phyloP scores from a whole-genome alignment of 2,329 filamentous ascomycete species.

The Pseudogymnoascus sp. region DNA sequence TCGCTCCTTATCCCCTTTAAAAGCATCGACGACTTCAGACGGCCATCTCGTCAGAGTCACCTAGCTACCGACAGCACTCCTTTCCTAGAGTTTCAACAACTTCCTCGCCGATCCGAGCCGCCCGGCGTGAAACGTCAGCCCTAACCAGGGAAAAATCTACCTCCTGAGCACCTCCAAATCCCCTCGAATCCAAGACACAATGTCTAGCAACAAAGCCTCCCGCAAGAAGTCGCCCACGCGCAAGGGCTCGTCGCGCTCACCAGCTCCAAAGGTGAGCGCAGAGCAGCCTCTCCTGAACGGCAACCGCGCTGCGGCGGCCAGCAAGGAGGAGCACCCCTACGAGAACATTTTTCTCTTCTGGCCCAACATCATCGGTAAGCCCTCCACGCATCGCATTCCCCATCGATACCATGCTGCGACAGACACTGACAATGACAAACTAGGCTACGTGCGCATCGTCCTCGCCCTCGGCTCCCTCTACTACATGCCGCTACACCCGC shows the following conservation, averaged over 20 bases:
- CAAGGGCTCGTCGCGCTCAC: not conserved
- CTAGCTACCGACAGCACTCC: not conserved
- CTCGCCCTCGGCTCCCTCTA: constrained; percentile 86
- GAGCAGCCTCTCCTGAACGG: constrained; percentile 34
- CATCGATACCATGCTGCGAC: not conserved
- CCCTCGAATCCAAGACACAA: not conserved
- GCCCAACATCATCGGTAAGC: constrained; percentile 68
- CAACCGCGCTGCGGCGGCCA: constrained; percentile 35
- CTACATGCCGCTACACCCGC: constrained; percentile 98
- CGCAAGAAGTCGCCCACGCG: constrained; percentile 8
- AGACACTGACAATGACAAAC: not conserved
- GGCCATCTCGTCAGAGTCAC: not conserved
- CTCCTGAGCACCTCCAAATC: not conserved
- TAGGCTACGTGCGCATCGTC: constrained; percentile 69
- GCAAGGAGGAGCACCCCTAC: constrained; percentile 32
- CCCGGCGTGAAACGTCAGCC: constrained; percentile 3
- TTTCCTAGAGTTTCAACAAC: not conserved
- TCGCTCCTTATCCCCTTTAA: not conserved
- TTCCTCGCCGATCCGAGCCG: not conserved
- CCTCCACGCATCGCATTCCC: not conserved
- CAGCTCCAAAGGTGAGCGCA: not conserved
- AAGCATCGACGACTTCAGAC: not conserved
- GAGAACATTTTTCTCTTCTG: constrained; percentile 79
- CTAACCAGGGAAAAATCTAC: constrained; percentile 4
- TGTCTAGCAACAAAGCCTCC: not conserved